Base-by-base conservation (phyloP, 1,139 yeast species). In the Suhomyces bokatorum region DNA sequence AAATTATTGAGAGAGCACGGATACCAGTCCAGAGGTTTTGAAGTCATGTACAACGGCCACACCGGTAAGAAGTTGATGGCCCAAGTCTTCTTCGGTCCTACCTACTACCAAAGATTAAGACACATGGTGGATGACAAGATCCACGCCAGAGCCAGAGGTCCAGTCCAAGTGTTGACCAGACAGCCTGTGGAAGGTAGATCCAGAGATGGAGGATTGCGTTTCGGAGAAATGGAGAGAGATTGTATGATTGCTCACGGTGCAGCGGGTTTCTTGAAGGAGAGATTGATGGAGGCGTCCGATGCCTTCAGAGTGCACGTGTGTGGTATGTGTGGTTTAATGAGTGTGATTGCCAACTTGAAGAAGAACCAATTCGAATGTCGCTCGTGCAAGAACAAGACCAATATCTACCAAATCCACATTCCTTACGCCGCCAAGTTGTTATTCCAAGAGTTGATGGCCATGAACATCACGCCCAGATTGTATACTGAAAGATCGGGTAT, bases 201-300 rank as follows among this genome's bases (percentile, higher is more conserved):
- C 2, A 82, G 99, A 67, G 99, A 93, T 69, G 99, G 99, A 79
- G 99, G 99, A 61, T 78, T 93, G 61, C 86, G 99, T 73, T 78
- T 93, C 67, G 99, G 99, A 57, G 99, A 93, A 71, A 93, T 93
- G 99, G 99, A 93, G 69, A 86, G 99, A 71, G 99, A 93, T 75
- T 93, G 99, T 85, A 96, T 93, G 54, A 95, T 93, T 70, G 99
- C 99, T 0, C 93, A 95, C 60, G 99, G 99, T 62, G 99, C 99
- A 0, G 91, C 98, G 4, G 98, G 93, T 65, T 74, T 93, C 56
- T 76, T 93, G 56, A 73, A 93, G 51, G 99, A 93, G 68, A 84
- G 99, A 67, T 78, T 93, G 58, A 95, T 93, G 99, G 72, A 93
- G 45, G 88, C 97, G 34, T 91, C 98, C 0, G 99, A 93, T 73